A percentile compares a stretch with the other conserved stretches of the same genome.
Evolutionary conservation across 202 grass and related monocot species (phyloP).

Genomic region (Saccharum hybrid): DNA sequence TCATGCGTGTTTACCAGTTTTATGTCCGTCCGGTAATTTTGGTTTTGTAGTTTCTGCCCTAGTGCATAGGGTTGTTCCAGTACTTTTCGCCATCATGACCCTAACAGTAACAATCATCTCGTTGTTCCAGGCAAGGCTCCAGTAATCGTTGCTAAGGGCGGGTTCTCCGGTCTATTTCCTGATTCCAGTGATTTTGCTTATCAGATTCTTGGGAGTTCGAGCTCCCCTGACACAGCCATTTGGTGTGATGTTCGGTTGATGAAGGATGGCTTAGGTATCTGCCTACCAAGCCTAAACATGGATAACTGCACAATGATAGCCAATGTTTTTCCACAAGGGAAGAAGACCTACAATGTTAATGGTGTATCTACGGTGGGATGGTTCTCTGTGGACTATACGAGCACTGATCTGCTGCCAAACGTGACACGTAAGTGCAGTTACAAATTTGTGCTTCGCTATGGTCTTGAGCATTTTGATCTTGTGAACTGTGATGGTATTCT

Average conservation of each 20-base stretch:
- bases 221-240: slow-evolving; percentile 32
- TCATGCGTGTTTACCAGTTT: neutral
- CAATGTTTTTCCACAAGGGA: slow-evolving; percentile 20
- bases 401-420: slow-evolving; percentile 39
- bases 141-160: slow-evolving; percentile 75
- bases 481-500: neutral
- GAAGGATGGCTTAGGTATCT: slow-evolving; percentile 72
- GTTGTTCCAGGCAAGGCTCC: slow-evolving; percentile 65
- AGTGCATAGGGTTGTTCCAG: slow-evolving; percentile 13
- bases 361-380: slow-evolving; percentile 58
- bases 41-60: slow-evolving; percentile 5
- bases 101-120: slow-evolving; percentile 38
- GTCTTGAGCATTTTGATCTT: slow-evolving; percentile 31
- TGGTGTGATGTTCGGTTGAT: slow-evolving; percentile 77
- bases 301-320: slow-evolving; percentile 63
- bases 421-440: slow-evolving; percentile 59
- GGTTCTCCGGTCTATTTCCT: slow-evolving; percentile 86
- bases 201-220: neutral
- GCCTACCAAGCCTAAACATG: slow-evolving; percentile 61
- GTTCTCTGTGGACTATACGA: slow-evolving; percentile 68
- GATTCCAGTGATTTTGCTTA: slow-evolving; percentile 71
- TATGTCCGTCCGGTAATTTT: neutral
- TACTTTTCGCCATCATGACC: neutral
- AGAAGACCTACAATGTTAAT: slow-evolving; percentile 64
- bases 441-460: slow-evolving; percentile 1